These are phyloP conservation scores for Cladosporium sphaerospermum DNA, from an alignment of 2,329 filamentous ascomycete genomes.

Conservation along the genomic window DNA sequence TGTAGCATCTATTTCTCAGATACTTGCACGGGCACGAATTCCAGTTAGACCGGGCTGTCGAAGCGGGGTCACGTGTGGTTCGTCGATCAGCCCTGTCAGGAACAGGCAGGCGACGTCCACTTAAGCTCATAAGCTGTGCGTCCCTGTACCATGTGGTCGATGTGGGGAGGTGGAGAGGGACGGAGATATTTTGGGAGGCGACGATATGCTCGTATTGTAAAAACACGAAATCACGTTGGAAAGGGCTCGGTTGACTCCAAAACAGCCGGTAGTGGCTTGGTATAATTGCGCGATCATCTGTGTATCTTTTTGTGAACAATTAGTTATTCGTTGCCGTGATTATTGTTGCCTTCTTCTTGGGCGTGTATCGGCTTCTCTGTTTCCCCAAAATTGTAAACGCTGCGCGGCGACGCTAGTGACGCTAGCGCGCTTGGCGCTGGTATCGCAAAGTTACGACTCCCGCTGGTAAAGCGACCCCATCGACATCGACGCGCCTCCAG, in stretches of 20 bases:
- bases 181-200: conserved; percentile 1
- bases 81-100: conserved; percentile 5
- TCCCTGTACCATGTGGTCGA: conserved; percentile 7
- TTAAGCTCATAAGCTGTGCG: conserved; percentile 5
- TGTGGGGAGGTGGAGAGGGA: conserved; percentile 3
- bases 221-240: not conserved
- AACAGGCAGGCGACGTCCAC: conserved; percentile 6
- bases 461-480: too few relatives aligned
- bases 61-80: conserved; percentile 2
- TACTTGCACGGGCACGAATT: too few relatives aligned
- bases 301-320: not conserved
- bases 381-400: too few relatives aligned
- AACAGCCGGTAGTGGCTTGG: not conserved
- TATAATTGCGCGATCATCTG: not conserved
- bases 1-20: too few relatives aligned
- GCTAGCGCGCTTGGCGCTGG: too few relatives aligned
- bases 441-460: too few relatives aligned
- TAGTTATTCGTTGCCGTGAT: too few relatives aligned
- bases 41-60: not conserved
- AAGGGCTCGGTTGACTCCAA: not conserved
- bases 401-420: too few relatives aligned
- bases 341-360: too few relatives aligned
- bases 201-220: not conserved
- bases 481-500: too few relatives aligned
- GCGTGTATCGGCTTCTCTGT: too few relatives aligned